Conservation (phyloP, 257 asterid genomes). For the Ilex aquifolium region DNA sequence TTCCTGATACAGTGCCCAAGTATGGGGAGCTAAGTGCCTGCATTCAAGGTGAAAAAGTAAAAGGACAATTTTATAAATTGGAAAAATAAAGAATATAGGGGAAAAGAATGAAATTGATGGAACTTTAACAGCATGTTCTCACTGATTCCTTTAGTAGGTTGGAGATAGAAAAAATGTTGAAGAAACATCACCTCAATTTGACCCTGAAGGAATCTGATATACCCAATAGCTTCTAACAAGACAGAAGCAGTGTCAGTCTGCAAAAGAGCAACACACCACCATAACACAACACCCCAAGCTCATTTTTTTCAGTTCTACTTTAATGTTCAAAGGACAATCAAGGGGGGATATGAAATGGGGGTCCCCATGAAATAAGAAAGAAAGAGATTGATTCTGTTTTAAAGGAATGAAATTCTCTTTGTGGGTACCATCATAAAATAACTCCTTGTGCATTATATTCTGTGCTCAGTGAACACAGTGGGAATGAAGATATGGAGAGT, state of each 20-base stretch:
- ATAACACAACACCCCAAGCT: conserved; percentile 28
- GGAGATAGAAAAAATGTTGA: neutral
- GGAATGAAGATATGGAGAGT: neutral
- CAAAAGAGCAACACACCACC: conserved; percentile 54
- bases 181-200: conserved; percentile 68
- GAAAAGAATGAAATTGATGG: neutral
- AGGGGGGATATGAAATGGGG: conserved; percentile 21
- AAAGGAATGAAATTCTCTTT: conserved; percentile 12
- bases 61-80: neutral
- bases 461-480: conserved; percentile 3
- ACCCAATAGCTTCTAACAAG: conserved; percentile 91
- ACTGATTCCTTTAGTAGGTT: neutral
- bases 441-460: conserved; percentile 6
- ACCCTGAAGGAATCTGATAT: conserved; percentile 86
- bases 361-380: conserved; percentile 4
- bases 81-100: neutral
- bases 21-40: conserved; percentile 71
- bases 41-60: conserved; percentile 6
- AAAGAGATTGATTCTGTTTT: neutral
- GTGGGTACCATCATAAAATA: conserved; percentile 30
- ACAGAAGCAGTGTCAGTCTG: conserved; percentile 99
- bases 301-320: conserved; percentile 28
- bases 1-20: conserved; percentile 42
- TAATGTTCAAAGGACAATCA: conserved; percentile 34
- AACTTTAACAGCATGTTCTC: neutral